Evolutionary conservation across 352 stramenopile genomes (phyloP).

Genomic region (Globisporangium emineosum): DNA sequence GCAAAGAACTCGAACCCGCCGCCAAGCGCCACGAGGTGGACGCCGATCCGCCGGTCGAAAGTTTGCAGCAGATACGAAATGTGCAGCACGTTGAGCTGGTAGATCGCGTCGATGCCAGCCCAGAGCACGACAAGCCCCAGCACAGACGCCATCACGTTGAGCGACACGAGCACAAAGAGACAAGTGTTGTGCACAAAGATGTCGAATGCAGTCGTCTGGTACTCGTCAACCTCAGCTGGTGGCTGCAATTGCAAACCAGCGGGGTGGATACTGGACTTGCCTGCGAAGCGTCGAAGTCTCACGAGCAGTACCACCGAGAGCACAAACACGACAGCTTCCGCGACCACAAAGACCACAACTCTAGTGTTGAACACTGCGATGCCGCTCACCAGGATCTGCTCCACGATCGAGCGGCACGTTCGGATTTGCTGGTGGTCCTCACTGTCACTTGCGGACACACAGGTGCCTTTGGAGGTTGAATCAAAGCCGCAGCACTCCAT

Average conservation of each 20-base stretch:
- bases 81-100: slow-evolving; percentile 68
- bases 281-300: slow-evolving; percentile 25
- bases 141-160: slow-evolving; percentile 23
- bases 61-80: slow-evolving; percentile 51
- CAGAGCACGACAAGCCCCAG: slow-evolving; percentile 33
- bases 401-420: slow-evolving; percentile 24
- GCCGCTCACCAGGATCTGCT: slow-evolving; percentile 7
- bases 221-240: slow-evolving; percentile 12
- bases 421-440: slow-evolving; percentile 13
- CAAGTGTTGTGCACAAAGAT: slow-evolving; percentile 8
- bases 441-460: slow-evolving; percentile 7
- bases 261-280: background rate
- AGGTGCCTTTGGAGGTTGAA: slow-evolving; percentile 29
- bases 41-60: slow-evolving; percentile 48
- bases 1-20: slow-evolving; percentile 35
- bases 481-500: slow-evolving; percentile 52
- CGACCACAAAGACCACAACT: slow-evolving; percentile 18
- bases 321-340: slow-evolving; percentile 21
- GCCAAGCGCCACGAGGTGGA: slow-evolving; percentile 48
- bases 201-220: slow-evolving; percentile 9
- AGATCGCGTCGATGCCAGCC: slow-evolving; percentile 52
- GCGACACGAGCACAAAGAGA: slow-evolving; percentile 15
- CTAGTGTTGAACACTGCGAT: slow-evolving; percentile 18
- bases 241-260: background rate
- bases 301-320: slow-evolving; percentile 21